Base-by-base conservation (phyloP, 116 monocot genomes). In the Posidonia oceanica region DNA sequence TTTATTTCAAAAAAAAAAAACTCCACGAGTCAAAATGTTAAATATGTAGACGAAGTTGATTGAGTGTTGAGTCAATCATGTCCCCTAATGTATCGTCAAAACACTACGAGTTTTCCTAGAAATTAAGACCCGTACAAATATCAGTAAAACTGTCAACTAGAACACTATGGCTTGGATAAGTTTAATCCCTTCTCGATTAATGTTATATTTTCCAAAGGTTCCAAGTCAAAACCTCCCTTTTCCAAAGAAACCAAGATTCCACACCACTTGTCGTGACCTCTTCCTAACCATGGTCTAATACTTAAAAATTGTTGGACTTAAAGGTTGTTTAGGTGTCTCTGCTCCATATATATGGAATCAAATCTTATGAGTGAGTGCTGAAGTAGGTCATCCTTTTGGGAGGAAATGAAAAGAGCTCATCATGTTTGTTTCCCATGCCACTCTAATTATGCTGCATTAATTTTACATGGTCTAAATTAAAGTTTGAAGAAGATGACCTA, bases 181-280 rank as follows among this genome's bases (percentile, higher is more conserved):
- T 48, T 48, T 48, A 48, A 48, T 6, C 12, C 7, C 48, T 48
- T 48, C 48, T 48, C 7, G 8, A 6, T 12, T 10, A 48, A 12
- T 4, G 7, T 48, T 7, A 10, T 48, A 12, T 12, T 48, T 48
- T 2, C 42, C 42, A 5, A 4, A 42, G 8, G 42, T 42, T 42
- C 48, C 48, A 44, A 59, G 61, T 54, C 36, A 54, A 69, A 38
- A 68, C 22, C n/a, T 21, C 68, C 53, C 68, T 52, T 21, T 12
- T 53, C 83, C 74, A 93, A 88, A 93, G 82, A 76, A 82, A 93
- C 4, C 84, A 83, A 84, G 86, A 71, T 88, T 85, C 0, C 80
- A 84, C 3, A 86, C 92, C 0, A 86, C 92, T 82, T 92, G 59
- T 13, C 13, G 18, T 55, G 29, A 23, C 69, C 69, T 55, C 36